Evolutionary conservation across 2,329 filamentous ascomycete species (phyloP).

Genomic region (Epichloe baconii): DNA sequence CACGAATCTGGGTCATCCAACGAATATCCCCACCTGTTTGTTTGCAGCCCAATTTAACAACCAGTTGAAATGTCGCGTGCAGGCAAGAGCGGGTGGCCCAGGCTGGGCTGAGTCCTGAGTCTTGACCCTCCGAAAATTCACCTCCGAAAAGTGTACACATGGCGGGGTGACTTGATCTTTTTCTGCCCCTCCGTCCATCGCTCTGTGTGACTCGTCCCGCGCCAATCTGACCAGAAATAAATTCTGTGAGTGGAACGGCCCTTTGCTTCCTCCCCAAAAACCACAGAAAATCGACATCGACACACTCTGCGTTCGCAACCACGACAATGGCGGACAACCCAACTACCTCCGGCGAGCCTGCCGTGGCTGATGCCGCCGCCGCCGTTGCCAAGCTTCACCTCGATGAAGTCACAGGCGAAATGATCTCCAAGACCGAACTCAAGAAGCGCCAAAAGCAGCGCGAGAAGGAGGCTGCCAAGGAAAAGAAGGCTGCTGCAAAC

Average conservation of each 20-base stretch:
- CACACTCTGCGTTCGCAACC: not conserved
- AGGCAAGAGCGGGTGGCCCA: too few relatives aligned
- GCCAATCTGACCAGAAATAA: not conserved
- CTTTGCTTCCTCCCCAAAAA: not conserved
- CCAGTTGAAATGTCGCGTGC: too few relatives aligned
- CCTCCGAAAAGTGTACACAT: not conserved
- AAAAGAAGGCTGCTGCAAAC: conserved; percentile 66
- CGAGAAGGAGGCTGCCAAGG: conserved; percentile 78
- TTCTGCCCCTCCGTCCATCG: conserved; percentile 4
- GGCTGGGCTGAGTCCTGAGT: too few relatives aligned
- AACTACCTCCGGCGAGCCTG: conserved; percentile 19
- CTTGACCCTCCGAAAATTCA: too few relatives aligned
- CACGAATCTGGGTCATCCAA: too few relatives aligned
- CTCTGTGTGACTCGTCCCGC: conserved; percentile 1
- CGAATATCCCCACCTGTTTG: too few relatives aligned
- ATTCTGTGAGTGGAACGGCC: not conserved
- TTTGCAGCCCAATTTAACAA: too few relatives aligned
- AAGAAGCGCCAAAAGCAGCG: conserved; percentile 95
- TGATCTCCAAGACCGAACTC: conserved; percentile 69
- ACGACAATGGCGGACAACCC: conserved; percentile 21
- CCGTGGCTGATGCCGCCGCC: conserved; percentile 39
- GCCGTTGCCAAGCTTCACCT: conserved; percentile 62
- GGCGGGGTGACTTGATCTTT: conserved; percentile 3
- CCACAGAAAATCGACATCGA: not conserved
- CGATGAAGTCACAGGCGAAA: conserved; percentile 89